Evolutionary conservation across 179 eudicot genomes (phyloP), one percentile per base, ranked within the genome.

Genomic region (Actinidia arguta): DNA sequence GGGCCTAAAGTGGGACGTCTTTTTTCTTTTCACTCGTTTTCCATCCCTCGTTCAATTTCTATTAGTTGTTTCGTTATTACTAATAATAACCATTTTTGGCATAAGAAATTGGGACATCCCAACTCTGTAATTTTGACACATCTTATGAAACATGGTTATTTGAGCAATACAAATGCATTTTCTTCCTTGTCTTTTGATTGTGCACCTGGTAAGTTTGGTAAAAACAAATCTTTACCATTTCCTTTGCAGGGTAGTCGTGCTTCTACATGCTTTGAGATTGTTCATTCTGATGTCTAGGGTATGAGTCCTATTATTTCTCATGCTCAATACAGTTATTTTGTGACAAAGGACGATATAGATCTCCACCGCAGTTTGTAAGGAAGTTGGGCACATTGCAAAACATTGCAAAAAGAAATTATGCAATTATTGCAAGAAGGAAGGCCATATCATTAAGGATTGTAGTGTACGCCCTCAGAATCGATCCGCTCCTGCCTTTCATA

Each of bases 1-100:
- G 64, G 80, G 55, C 80, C 63, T 74, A 82, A 82, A 74, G 47
- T 63, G 18, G 80, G 85, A 18, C 52, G 66, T 9, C 11, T 80
- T 8, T 69, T 80, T 80, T 78, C 69, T 51, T 17, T 79, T 51
- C 55, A 51, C 1, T 6, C 46, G 14, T 42, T 67, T 78, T 64
- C 50, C 42, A 25, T 14, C 27, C 59, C 42, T 50, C 13, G 0
- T 68, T n/a, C 22, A 16, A 47, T 9, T 55, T 69, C 3, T 24
- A 5, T 59, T 4, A 22, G 44, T 59, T 59, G 55, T 72, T 14
- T 27, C 5, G 25, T 44, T 55, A 13, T 4, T 56, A 6, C 12
- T 22, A 24, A 22, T 70, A 24, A 12, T 48, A 24, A 4, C 27
- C 8, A 17, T 4, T 22, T 64, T 3, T 75, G 74, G 47, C 72